Conservation (phyloP, 768 basidiomycete genomes). For the Coprinellus micaceus region DNA sequence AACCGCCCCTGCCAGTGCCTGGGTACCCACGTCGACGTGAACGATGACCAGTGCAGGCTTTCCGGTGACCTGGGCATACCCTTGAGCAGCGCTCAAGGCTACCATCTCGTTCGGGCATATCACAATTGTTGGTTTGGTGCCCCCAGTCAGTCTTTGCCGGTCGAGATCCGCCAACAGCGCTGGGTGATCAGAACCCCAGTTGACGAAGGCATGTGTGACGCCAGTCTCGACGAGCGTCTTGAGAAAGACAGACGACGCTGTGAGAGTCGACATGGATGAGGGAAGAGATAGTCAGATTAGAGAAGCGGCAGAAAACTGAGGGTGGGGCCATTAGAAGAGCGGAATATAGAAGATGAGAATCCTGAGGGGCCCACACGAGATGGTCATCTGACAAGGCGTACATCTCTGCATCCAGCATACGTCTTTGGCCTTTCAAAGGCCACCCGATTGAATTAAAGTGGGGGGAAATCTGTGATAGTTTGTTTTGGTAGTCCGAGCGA, state of each 20-base stretch:
- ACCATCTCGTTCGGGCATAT: slow-evolving; percentile 79
- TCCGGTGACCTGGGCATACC: slow-evolving; percentile 62
- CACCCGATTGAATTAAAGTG: too few relatives aligned
- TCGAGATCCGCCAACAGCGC: slow-evolving; percentile 67
- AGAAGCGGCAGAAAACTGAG: background rate
- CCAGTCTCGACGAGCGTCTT: slow-evolving; percentile 51
- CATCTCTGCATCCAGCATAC: too few relatives aligned
- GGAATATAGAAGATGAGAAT: background rate
- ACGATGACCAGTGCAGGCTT: slow-evolving; percentile 70
- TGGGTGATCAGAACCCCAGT: slow-evolving; percentile 78
- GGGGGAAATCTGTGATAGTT: too few relatives aligned
- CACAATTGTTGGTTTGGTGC: slow-evolving; percentile 47
- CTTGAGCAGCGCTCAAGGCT: slow-evolving; percentile 68
- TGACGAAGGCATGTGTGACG: slow-evolving; percentile 67
- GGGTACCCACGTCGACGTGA: slow-evolving; percentile 70
- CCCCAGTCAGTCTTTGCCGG: slow-evolving; percentile 41
- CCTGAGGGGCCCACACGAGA: background rate
- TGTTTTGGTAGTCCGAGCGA: too few relatives aligned
- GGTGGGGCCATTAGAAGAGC: background rate
- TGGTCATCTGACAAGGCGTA: too few relatives aligned
- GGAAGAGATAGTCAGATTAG: background rate
- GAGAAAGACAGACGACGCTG: slow-evolving; percentile 61
- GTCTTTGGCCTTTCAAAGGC: too few relatives aligned
- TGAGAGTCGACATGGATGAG: slow-evolving; percentile 35
- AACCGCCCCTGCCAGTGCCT: slow-evolving; percentile 67